These are phyloP conservation scores for Periconia macrospinosa DNA, from an alignment of 2,329 filamentous ascomycete species.

Conservation along the genomic window DNA sequence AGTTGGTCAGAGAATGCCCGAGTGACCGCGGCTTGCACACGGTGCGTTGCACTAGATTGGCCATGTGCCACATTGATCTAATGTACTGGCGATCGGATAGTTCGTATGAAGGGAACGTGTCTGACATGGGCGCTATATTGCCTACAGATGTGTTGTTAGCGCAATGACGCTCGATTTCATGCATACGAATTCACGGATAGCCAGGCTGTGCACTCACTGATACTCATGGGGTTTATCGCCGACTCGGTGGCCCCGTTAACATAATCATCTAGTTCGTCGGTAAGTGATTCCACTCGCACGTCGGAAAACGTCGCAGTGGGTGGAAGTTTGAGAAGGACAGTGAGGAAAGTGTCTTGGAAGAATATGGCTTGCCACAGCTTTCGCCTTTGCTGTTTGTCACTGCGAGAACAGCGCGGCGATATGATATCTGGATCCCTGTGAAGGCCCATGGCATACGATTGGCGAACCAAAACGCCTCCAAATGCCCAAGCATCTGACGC, in stretches of 20 bases:
- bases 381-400: conserved; percentile 76
- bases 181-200: not conserved
- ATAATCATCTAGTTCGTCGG: conserved; percentile 64
- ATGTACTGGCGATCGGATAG: conserved; percentile 58
- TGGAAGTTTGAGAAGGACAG: conserved; percentile 74
- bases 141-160: not conserved
- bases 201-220: conserved; percentile 30
- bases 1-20: conserved; percentile 70
- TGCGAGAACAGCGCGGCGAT: conserved; percentile 64
- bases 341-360: conserved; percentile 80
- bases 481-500: conserved; percentile 83
- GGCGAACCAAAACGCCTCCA: conserved; percentile 73
- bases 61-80: conserved; percentile 75
- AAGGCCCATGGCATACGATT: conserved; percentile 79
- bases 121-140: conserved; percentile 47
- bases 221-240: conserved; percentile 56
- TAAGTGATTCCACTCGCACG: conserved; percentile 72
- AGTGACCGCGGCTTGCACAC: conserved; percentile 76
- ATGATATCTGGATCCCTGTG: conserved; percentile 77
- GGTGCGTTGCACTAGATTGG: conserved; percentile 75
- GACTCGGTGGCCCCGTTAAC: conserved; percentile 40
- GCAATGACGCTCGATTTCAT: not conserved
- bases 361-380: conserved; percentile 83
- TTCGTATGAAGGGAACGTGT: conserved; percentile 44
- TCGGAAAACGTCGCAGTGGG: conserved; percentile 80